A percentile compares a stretch with the other conserved stretches of the same genome.
Evolutionary conservation across 441 rosid genomes (phyloP).

Genomic region (Euphorbia schlechtendalii): DNA sequence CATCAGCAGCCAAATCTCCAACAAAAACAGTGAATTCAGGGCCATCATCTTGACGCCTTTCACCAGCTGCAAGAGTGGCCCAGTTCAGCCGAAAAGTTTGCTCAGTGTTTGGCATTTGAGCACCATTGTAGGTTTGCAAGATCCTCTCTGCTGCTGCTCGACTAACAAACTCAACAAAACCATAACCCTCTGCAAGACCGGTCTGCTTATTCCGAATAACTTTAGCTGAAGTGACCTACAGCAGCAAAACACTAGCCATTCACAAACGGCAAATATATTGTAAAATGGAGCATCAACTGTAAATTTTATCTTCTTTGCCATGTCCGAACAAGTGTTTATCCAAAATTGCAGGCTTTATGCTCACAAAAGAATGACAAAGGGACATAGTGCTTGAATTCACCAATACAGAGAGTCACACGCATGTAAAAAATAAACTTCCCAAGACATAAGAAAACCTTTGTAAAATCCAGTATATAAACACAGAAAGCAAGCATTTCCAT

Average conservation of each 20-base stretch:
- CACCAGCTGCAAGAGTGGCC: conserved; percentile 91
- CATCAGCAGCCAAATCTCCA: conserved; percentile 92
- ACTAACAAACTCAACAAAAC: conserved; percentile 69
- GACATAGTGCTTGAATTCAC: neutral
- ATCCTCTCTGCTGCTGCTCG: conserved; percentile 72
- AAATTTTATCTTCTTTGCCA: neutral
- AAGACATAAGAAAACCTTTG: neutral
- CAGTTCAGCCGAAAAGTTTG: conserved; percentile 79
- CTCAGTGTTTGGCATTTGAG: conserved; percentile 63
- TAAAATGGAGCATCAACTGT: neutral
- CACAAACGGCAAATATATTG: neutral
- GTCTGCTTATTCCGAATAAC: conserved; percentile 80
- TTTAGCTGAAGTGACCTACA: conserved; percentile 59
- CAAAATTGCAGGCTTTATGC: neutral
- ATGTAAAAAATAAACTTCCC: neutral
- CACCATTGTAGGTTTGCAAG: conserved; percentile 69
- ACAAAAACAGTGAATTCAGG: conserved; percentile 81
- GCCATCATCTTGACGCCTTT: conserved; percentile 74
- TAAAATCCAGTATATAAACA: neutral
- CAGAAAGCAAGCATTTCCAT: neutral
- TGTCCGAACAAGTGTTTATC: neutral
- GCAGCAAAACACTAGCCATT: conserved; percentile 1
- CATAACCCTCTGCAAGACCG: conserved; percentile 68
- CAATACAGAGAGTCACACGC: neutral
- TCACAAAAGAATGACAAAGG: neutral